phyloP scores from a whole-genome alignment of 1,139 yeast genomes.

The Kodamaea sp. region DNA sequence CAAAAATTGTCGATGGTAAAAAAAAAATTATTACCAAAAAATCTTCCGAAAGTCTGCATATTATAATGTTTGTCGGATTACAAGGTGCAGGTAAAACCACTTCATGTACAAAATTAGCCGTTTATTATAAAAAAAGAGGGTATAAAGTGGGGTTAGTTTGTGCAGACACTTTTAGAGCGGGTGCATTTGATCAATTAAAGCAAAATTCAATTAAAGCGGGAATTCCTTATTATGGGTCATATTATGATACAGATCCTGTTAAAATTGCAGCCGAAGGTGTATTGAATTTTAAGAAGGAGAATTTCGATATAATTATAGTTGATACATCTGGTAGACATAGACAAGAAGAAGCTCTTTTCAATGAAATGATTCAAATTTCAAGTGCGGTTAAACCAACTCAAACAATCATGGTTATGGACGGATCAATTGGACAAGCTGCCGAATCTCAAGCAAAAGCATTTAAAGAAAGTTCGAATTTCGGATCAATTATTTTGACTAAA shows the following conservation, averaged over 20 bases:
- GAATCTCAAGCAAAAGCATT: conserved; percentile 93
- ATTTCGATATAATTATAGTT: conserved; percentile 88
- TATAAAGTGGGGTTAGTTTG: conserved; percentile 94
- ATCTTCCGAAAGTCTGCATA: conserved; percentile 36
- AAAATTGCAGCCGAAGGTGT: conserved; percentile 91
- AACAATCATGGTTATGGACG: conserved; percentile 96
- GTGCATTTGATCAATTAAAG: conserved; percentile 97
- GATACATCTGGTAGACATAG: conserved; percentile 98
- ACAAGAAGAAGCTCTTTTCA: conserved; percentile 87
- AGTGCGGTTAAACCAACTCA: conserved; percentile 85
- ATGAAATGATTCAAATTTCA: conserved; percentile 92
- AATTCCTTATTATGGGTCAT: conserved; percentile 92
- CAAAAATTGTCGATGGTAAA: conserved; percentile 28
- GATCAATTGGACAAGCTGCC: conserved; percentile 97
- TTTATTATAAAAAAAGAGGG: conserved; percentile 89
- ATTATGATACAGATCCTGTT: conserved; percentile 94
- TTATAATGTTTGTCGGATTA: conserved; percentile 95
- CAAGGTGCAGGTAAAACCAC: conserved; percentile 99
- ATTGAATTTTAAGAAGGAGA: conserved; percentile 82
- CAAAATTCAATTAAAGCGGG: conserved; percentile 95
- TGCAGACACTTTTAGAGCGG: conserved; percentile 99
- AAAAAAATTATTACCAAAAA: conserved; percentile 22
- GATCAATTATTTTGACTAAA: conserved; percentile 91
- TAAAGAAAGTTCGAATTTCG: conserved; percentile 88
- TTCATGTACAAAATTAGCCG: conserved; percentile 94